Conservation (phyloP, 2,329 filamentous ascomycete genomes). For the Xylaria polymorpha region DNA sequence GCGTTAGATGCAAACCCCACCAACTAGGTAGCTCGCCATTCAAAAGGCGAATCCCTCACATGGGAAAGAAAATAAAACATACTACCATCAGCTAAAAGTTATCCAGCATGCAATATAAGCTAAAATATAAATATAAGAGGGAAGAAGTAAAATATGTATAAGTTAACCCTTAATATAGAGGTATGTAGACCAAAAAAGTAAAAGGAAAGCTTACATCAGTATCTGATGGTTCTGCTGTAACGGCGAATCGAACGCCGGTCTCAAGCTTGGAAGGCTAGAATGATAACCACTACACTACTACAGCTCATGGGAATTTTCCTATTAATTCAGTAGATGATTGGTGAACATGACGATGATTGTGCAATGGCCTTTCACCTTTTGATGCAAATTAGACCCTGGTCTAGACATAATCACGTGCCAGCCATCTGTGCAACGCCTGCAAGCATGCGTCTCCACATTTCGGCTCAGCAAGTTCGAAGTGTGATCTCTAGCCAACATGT, state of each 20-base stretch:
- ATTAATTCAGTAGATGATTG: no score
- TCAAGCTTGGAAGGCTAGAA: slow-evolving; percentile 27
- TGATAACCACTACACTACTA: slow-evolving; percentile 28
- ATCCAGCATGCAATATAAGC: background rate
- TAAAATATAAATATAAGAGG: background rate
- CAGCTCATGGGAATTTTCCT: background rate
- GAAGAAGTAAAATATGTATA: no score
- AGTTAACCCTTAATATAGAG: no score
- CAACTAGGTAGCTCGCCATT: background rate
- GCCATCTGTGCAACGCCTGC: background rate
- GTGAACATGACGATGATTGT: no score
- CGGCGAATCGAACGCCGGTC: slow-evolving; percentile 34
- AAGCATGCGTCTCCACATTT: background rate
- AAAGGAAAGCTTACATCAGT: background rate
- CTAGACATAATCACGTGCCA: background rate
- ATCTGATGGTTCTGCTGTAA: slow-evolving; percentile 14
- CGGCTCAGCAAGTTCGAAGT: background rate
- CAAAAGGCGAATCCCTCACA: background rate
- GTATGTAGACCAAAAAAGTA: background rate
- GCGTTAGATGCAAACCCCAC: background rate
- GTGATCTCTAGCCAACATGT: no score
- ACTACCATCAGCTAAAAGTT: background rate
- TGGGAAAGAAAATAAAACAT: background rate
- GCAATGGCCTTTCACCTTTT: no score
- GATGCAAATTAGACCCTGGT: background rate